A percentile compares a stretch with the other conserved stretches of the same genome.
Evolutionary conservation across 352 stramenopile species (phyloP).

Genomic region (Globisporangium perplexum): DNA sequence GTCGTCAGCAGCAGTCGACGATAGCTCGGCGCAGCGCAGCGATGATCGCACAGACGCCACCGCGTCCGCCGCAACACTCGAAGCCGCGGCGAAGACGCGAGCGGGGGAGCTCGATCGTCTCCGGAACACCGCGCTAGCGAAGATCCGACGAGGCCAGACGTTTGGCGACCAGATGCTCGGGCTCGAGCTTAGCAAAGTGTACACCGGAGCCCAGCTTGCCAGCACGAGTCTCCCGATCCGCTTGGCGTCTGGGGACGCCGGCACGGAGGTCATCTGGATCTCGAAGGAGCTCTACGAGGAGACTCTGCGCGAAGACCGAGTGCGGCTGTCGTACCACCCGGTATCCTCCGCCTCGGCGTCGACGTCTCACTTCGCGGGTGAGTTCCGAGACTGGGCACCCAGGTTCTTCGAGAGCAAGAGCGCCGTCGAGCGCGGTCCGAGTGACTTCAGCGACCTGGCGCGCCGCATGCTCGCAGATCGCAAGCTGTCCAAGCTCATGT

Average conservation of each 20-base stretch:
- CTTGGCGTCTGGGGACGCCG: conserved; percentile 29
- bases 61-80: background rate
- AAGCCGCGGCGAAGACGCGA: background rate
- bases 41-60: background rate
- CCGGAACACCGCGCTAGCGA: conserved; percentile 15
- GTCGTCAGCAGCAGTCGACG: background rate
- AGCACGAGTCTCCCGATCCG: conserved; percentile 18
- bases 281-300: conserved; percentile 26
- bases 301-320: conserved; percentile 31
- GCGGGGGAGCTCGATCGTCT: conserved; percentile 4
- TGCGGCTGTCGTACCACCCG: conserved; percentile 32
- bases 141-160: conserved; percentile 31
- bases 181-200: conserved; percentile 25
- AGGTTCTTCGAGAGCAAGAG: conserved; percentile 5
- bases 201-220: conserved; percentile 6
- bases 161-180: conserved; percentile 55
- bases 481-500: conserved; percentile 31
- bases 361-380: background rate
- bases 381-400: conserved; percentile 9
- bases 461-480: conserved; percentile 27
- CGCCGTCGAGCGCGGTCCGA: conserved; percentile 3
- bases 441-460: conserved; percentile 6
- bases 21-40: background rate
- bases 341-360: conserved; percentile 4
- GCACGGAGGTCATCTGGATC: conserved; percentile 45